These are phyloP conservation scores for Fusarium siculi DNA, from an alignment of 2,329 filamentous ascomycete genomes.

Conservation along the genomic window DNA sequence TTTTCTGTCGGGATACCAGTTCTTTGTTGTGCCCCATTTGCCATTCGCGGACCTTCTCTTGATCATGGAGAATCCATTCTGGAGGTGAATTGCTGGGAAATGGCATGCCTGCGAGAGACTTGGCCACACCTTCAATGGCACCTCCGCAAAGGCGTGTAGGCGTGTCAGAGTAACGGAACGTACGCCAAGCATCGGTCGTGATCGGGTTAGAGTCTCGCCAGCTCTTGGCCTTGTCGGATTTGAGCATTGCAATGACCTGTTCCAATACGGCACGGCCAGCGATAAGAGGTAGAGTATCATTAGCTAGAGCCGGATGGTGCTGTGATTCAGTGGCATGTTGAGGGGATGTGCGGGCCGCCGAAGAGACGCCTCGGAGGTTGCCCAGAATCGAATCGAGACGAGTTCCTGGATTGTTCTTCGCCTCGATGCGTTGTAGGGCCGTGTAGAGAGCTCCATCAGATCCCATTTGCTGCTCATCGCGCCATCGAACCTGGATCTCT, in stretches of 20 bases:
- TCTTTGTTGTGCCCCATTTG: slow-evolving; percentile 60
- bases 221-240: slow-evolving; percentile 55
- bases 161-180: slow-evolving; percentile 55
- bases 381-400: slow-evolving; percentile 55
- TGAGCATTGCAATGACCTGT: slow-evolving; percentile 56
- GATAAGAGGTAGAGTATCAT: slow-evolving; percentile 46
- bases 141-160: slow-evolving; percentile 56
- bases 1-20: slow-evolving; percentile 51
- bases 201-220: slow-evolving; percentile 57
- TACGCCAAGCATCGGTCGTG: slow-evolving; percentile 47
- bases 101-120: slow-evolving; percentile 56
- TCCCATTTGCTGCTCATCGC: slow-evolving; percentile 59
- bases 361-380: slow-evolving; percentile 44
- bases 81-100: slow-evolving; percentile 64
- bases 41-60: slow-evolving; percentile 63
- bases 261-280: slow-evolving; percentile 52
- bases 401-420: slow-evolving; percentile 49
- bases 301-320: slow-evolving; percentile 8
- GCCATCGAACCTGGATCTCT: slow-evolving; percentile 62
- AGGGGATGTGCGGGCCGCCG: slow-evolving; percentile 23
- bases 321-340: slow-evolving; percentile 21
- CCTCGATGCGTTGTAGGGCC: slow-evolving; percentile 57
- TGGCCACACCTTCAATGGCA: slow-evolving; percentile 55
- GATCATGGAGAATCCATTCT: slow-evolving; percentile 60
- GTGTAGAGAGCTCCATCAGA: slow-evolving; percentile 54